Evolutionary conservation across 164 flowering plant species (phyloP).

Genomic region (Berberis thunbergii): DNA sequence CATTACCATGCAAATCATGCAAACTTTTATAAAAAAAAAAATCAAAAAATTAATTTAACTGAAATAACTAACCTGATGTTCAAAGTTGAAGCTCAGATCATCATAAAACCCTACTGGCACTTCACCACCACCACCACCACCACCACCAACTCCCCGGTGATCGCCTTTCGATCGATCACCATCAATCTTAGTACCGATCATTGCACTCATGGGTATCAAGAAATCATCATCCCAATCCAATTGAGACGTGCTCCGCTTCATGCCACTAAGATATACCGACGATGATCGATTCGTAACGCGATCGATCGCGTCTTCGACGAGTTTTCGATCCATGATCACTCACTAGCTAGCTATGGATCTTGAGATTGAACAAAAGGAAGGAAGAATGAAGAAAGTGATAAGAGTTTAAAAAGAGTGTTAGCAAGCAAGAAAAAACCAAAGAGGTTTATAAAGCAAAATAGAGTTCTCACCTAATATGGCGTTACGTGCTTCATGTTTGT

Average conservation of each 20-base stretch:
- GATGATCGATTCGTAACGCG: background rate
- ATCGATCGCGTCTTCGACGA: background rate
- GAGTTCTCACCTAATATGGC: conserved; percentile 4
- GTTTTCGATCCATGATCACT: background rate
- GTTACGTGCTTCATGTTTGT: conserved; percentile 8
- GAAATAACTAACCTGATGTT: conserved; percentile 17
- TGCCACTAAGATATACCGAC: conserved; percentile 3
- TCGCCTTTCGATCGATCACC: conserved; percentile 4
- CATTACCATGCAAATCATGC: background rate
- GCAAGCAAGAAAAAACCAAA: too few species aligned
- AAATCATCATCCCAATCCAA: conserved; percentile 16
- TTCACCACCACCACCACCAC: too few species aligned
- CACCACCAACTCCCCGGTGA: background rate
- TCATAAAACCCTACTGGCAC: too few species aligned
- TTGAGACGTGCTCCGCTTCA: conserved; percentile 29
- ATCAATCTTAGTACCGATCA: background rate
- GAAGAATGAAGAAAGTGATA: background rate
- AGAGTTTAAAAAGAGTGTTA: too few species aligned
- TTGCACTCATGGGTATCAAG: background rate
- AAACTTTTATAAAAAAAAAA: background rate
- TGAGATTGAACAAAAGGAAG: background rate
- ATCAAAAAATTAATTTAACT: background rate
- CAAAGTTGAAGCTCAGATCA: conserved; percentile 16
- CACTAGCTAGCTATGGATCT: background rate
- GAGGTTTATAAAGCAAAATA: too few species aligned